A percentile compares a stretch with the other conserved stretches of the same genome.
These are phyloP conservation scores for Xylaria telfairii DNA, from an alignment of 495 filamentous ascomycete species.

Conservation along the genomic window DNA sequence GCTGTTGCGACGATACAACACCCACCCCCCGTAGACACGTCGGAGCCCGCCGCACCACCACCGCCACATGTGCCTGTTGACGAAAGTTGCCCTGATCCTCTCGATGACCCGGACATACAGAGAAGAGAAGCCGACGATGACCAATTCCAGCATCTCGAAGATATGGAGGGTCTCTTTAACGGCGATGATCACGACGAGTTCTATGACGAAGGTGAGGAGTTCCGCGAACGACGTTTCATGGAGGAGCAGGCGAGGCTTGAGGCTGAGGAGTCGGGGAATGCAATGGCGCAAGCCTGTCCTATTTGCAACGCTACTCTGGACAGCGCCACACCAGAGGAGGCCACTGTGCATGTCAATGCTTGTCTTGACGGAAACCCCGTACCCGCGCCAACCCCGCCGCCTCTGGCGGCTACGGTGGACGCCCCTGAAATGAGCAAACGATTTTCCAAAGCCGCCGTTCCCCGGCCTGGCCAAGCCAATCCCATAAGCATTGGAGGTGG, in stretches of 20 bases:
- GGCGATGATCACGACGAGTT: conserved; percentile 54
- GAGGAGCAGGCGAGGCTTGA: conserved; percentile 67
- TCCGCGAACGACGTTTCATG: conserved; percentile 64
- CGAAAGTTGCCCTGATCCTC: conserved; percentile 32
- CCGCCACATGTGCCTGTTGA: conserved; percentile 36
- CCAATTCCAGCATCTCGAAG: conserved; percentile 68
- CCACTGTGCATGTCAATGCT: conserved; percentile 82
- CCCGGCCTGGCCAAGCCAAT: conserved; percentile 77
- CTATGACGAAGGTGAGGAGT: conserved; percentile 65
- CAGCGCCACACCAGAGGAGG: conserved; percentile 64
- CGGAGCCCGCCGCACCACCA: conserved; percentile 23
- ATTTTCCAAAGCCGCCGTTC: conserved; percentile 69
- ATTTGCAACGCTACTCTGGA: conserved; percentile 71
- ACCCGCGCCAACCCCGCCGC: conserved; percentile 40
- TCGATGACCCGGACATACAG: conserved; percentile 53
- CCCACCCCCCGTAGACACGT: conserved; percentile 4
- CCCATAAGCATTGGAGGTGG: conserved; percentile 64
- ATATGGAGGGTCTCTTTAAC: conserved; percentile 61
- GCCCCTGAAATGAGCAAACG: conserved; percentile 54
- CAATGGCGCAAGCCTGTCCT: conserved; percentile 66
- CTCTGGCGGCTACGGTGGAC: conserved; percentile 39
- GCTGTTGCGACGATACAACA: conserved; percentile 4
- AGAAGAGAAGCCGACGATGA: conserved; percentile 53
- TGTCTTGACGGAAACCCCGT: conserved; percentile 84
- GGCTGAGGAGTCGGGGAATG: conserved; percentile 51